phyloP scores from a whole-genome alignment of 345 rosid species.

The Aegle marmelos region DNA sequence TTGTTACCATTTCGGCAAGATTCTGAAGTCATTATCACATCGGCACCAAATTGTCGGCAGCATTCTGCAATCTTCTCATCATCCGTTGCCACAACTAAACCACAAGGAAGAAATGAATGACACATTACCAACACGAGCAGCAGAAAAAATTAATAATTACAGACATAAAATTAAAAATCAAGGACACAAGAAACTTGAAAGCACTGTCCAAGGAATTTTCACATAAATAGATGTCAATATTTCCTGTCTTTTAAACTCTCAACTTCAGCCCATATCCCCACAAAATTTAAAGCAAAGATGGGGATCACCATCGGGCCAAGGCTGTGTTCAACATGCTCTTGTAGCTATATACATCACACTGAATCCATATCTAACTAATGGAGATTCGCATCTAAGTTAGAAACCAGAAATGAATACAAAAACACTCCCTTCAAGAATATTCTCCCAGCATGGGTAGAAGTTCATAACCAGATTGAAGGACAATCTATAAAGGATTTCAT shows the following conservation, averaged over 20 bases:
- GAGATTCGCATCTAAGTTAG: neutral
- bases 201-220: neutral
- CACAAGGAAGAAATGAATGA: conserved; percentile 6
- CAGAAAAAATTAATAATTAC: neutral
- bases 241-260: neutral
- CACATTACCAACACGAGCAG: neutral
- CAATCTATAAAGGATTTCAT: neutral
- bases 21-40: conserved; percentile 95
- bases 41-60: conserved; percentile 92
- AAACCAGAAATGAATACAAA: neutral
- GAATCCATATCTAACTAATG: neutral
- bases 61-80: conserved; percentile 89
- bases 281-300: neutral
- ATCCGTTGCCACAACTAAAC: conserved; percentile 91
- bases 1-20: conserved; percentile 83
- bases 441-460: neutral
- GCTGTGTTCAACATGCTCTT: neutral
- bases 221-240: neutral
- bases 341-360: neutral
- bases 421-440: neutral
- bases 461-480: neutral
- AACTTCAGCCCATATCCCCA: neutral
- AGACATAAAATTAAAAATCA: neutral
- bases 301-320: neutral
- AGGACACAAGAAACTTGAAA: neutral